phyloP scores from a whole-genome alignment of 2,329 filamentous ascomycete species.

The Aureobasidium sp. region DNA sequence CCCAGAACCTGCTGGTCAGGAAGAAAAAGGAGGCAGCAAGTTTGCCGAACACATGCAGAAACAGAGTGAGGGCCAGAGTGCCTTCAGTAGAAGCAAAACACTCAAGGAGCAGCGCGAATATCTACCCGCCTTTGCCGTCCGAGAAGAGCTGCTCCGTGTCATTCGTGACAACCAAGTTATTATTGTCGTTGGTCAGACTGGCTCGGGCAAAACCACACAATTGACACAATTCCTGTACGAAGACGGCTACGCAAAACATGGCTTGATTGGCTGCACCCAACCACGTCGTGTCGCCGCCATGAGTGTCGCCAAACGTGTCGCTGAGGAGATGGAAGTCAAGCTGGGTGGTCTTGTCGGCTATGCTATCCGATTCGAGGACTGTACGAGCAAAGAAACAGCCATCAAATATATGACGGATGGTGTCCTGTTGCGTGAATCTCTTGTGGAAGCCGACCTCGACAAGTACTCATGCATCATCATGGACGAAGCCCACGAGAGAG shows the following conservation, averaged over 20 bases:
- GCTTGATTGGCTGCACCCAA: conserved; percentile 94
- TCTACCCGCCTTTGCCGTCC: conserved; percentile 88
- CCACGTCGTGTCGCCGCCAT: conserved; percentile 94
- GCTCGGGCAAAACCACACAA: conserved; percentile 96
- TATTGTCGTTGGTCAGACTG: conserved; percentile 94
- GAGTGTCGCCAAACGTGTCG: conserved; percentile 97
- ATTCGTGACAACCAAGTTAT: conserved; percentile 96
- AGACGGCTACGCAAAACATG: conserved; percentile 80
- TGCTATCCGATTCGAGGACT: conserved; percentile 96
- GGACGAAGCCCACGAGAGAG: conserved; percentile 97
- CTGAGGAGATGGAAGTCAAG: conserved; percentile 94
- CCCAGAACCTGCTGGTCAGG: conserved; percentile 55
- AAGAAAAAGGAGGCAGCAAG: conserved; percentile 59
- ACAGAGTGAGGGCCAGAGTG: conserved; percentile 65
- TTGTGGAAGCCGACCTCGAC: conserved; percentile 87
- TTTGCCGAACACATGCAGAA: conserved; percentile 92
- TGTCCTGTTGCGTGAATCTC: conserved; percentile 83
- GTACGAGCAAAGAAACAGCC: conserved; percentile 85
- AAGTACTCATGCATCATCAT: conserved; percentile 98
- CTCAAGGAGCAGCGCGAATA: conserved; percentile 87
- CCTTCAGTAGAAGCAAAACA: conserved; percentile 88
- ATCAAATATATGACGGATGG: conserved; percentile 99
- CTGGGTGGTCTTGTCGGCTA: conserved; percentile 87
- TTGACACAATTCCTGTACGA: conserved; percentile 93
- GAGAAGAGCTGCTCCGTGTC: conserved; percentile 84